Evolutionary conservation across 2,329 filamentous ascomycete species (phyloP), one percentile per base, ranked within the genome.

Genomic region (Aureobasidium lini): DNA sequence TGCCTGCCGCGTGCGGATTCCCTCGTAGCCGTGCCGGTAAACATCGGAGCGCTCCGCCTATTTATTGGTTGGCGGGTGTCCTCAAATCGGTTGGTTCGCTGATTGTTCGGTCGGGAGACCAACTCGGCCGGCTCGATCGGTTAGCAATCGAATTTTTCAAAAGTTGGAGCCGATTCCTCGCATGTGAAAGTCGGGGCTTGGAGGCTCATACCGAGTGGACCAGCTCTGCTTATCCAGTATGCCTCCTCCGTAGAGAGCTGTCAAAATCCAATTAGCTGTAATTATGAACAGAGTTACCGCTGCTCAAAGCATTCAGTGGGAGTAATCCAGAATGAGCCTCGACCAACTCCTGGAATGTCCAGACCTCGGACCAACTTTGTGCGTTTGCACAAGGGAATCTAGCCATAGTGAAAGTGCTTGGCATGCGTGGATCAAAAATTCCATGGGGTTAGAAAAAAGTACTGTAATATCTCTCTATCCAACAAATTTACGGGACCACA

Each of bases 71-170:
- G 52, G 42, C 31, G 18, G 40, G 37, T 42, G 50, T 32, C 39
- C 28, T 8, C 50, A 52, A 52, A 52, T 39, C 48, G 36, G 34
- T 18, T 11, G 42, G 28, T 29, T 56, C 52, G 52, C 52, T 40
- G 52, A 56, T 44, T 56, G 39, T 37, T 56, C 52, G 52, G 52
- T 36, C 48, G 48, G 48, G 34, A 54, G n/a, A 15, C 28, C n/a
- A 34, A 54, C 37, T 54, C 50, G 50, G 50, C 50, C 39, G 50
- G 39, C 36, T 52, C 36, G 48, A 54, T 54, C 44, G 44, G 53
- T 42, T 48, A 18, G 18, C 36, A 23, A 43, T 31, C 53, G 34
- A 57, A 23, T 57, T 47, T 57, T 57, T 23, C 34, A 23, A 57
- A 42, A 43, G n/a, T 42, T 54, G 50, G 50, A 54, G 50, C 50